Percentiles rank a stretch among this genome's conserved stretches.
Conservation (phyloP, 1,139 yeast genomes). For the Williopsis jadinii region DNA sequence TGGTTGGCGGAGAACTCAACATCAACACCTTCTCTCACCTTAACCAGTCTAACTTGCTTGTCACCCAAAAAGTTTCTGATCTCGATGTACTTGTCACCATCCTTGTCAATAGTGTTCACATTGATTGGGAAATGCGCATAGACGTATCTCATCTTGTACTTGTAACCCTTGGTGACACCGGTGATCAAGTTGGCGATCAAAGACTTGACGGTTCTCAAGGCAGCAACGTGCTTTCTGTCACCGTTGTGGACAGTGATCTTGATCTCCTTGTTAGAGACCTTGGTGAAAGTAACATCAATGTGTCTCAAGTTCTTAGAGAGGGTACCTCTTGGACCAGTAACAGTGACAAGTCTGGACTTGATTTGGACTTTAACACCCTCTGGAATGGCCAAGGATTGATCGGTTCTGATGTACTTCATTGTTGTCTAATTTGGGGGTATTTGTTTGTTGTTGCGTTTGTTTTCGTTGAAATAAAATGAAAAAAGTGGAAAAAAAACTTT, state of each 20-base stretch:
- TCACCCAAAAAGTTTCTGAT: conserved; percentile 99
- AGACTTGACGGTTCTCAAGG: conserved; percentile 97
- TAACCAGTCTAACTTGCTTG: conserved; percentile 86
- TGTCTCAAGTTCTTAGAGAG: conserved; percentile 89
- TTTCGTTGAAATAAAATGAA: background rate
- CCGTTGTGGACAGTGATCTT: conserved; percentile 95
- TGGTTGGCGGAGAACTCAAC: conserved; percentile 73
- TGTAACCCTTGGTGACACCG: conserved; percentile 99
- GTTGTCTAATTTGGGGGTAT: conserved; percentile 14
- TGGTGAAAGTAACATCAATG: conserved; percentile 86
- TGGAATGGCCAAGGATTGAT: conserved; percentile 87
- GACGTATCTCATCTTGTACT: conserved; percentile 99
- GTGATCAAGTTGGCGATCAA: conserved; percentile 88
- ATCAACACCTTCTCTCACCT: conserved; percentile 82
- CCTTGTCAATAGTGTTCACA: conserved; percentile 77
- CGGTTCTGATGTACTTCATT: conserved; percentile 58
- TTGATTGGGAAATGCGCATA: conserved; percentile 99
- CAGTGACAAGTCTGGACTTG: conserved; percentile 87
- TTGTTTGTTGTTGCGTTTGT: background rate
- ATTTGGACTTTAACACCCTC: conserved; percentile 88
- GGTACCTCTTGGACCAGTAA: conserved; percentile 98
- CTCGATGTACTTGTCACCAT: conserved; percentile 75
- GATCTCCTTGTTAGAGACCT: conserved; percentile 64
- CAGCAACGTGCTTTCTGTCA: conserved; percentile 99
- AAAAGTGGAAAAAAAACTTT: background rate